Percentiles rank a stretch among this genome's conserved stretches.
phyloP scores from a whole-genome alignment of 768 basidiomycete genomes.

The Trametes cubensis region DNA sequence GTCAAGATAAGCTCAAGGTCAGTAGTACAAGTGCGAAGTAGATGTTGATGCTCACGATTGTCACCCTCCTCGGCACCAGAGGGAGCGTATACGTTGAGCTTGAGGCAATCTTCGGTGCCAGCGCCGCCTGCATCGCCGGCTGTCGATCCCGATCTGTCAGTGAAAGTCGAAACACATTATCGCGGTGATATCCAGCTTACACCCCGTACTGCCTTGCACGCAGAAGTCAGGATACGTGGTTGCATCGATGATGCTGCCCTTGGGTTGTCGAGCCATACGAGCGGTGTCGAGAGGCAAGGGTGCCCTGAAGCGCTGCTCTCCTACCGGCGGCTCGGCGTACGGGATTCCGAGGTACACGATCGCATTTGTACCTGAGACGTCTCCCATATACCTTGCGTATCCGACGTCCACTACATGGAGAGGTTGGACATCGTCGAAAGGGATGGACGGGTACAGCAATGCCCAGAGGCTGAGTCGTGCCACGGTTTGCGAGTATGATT shows the following conservation, averaged over 20 bases:
- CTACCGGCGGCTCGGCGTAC: slow-evolving; percentile 42
- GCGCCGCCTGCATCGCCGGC: slow-evolving; percentile 62
- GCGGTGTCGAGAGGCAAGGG: slow-evolving; percentile 54
- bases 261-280: slow-evolving; percentile 41
- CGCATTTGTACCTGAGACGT: slow-evolving; percentile 51
- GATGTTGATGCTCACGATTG: slow-evolving; percentile 42
- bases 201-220: slow-evolving; percentile 57
- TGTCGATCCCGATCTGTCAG: slow-evolving; percentile 27
- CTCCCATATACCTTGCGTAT: slow-evolving; percentile 61
- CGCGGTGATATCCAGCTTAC: slow-evolving; percentile 27
- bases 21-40: background rate
- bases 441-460: background rate
- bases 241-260: slow-evolving; percentile 50
- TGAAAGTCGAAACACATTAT: too few species aligned
- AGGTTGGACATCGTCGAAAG: background rate
- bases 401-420: slow-evolving; percentile 51
- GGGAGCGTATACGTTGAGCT: slow-evolving; percentile 67
- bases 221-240: slow-evolving; percentile 59
- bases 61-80: slow-evolving; percentile 47
- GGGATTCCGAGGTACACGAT: slow-evolving; percentile 55
- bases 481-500: background rate
- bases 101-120: slow-evolving; percentile 68
- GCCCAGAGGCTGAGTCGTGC: background rate
- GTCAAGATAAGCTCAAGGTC: slow-evolving; percentile 13
- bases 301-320: slow-evolving; percentile 42